A percentile compares a stretch with the other conserved stretches of the same genome.
Conservation (phyloP, 164 flowering plant species). For the Brasenia schreberi region DNA sequence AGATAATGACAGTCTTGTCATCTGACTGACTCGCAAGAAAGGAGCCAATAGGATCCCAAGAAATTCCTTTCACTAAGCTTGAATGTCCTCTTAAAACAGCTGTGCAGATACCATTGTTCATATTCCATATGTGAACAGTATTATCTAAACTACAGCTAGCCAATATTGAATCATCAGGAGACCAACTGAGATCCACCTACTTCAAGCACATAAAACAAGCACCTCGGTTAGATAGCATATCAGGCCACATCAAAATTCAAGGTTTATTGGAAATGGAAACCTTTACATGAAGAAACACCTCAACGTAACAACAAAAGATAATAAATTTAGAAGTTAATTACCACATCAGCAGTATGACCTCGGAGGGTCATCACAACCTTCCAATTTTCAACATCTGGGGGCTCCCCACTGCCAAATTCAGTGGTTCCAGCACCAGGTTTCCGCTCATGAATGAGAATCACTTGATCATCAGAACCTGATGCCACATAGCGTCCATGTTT, state of each 20-base stretch:
- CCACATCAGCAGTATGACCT: conserved; percentile 99
- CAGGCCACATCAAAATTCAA: not conserved
- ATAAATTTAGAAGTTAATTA: conserved; percentile 19
- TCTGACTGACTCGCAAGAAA: conserved; percentile 99
- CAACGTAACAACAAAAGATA: not conserved
- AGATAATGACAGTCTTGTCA: conserved; percentile 95
- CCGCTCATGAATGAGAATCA: conserved; percentile 80
- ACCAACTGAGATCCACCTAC: conserved; percentile 99
- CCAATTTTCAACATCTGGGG: conserved; percentile 99
- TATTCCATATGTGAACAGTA: conserved; percentile 93
- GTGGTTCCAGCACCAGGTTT: conserved; percentile 99
- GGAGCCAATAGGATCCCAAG: conserved; percentile 99
- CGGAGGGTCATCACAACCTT: conserved; percentile 86
- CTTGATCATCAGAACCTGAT: conserved; percentile 98
- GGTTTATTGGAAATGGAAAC: not conserved
- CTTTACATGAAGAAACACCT: not conserved
- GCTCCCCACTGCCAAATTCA: conserved; percentile 99
- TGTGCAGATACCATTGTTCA: conserved; percentile 87
- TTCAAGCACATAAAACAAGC: conserved; percentile 47
- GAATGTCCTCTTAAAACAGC: conserved; percentile 98
- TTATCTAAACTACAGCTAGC: conserved; percentile 98
- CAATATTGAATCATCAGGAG: conserved; percentile 91
- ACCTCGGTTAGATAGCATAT: conserved; percentile 22
- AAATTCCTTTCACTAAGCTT: conserved; percentile 96
- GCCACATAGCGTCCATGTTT: conserved; percentile 86